A percentile compares a stretch with the other conserved stretches of the same genome.
Conservation (phyloP, 108 stramenopile genomes). For the Nannochloropsis gaditana region DNA sequence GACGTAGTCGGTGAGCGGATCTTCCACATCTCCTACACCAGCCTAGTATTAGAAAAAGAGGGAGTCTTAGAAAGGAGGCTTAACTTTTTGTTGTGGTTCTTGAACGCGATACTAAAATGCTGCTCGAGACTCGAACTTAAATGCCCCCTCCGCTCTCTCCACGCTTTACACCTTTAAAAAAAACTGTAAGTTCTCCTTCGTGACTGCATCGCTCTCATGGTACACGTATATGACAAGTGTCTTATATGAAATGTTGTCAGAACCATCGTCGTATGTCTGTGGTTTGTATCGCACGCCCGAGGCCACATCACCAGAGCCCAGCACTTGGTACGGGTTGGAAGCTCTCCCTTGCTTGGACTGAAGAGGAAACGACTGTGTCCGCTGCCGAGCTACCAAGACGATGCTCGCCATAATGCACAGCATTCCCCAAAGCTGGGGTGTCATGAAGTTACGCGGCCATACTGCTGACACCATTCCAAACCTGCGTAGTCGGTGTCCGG, state of each 20-base stretch:
- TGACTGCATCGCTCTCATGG: neutral
- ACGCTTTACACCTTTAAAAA: neutral
- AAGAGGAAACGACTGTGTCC: neutral
- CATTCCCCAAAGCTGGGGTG: neutral
- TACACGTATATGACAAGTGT: constrained; percentile 11
- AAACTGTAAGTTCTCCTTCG: neutral
- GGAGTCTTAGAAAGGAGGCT: neutral
- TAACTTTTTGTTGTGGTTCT: neutral
- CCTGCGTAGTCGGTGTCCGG: too few species aligned
- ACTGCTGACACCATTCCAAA: too few species aligned
- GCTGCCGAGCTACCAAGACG: constrained; percentile 13
- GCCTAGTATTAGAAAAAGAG: neutral
- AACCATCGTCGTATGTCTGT: neutral
- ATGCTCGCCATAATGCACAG: neutral
- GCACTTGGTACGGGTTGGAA: neutral
- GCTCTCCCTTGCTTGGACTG: neutral
- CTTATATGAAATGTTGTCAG: neutral
- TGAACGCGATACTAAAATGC: too few species aligned
- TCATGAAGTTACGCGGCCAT: neutral
- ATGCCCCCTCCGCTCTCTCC: neutral
- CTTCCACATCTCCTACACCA: neutral
- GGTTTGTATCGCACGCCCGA: neutral
- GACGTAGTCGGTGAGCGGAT: neutral
- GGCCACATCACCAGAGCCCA: neutral
- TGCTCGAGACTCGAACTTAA: too few species aligned